phyloP scores from a whole-genome alignment of 1,139 yeast genomes.

The Pichia norvegensis region DNA sequence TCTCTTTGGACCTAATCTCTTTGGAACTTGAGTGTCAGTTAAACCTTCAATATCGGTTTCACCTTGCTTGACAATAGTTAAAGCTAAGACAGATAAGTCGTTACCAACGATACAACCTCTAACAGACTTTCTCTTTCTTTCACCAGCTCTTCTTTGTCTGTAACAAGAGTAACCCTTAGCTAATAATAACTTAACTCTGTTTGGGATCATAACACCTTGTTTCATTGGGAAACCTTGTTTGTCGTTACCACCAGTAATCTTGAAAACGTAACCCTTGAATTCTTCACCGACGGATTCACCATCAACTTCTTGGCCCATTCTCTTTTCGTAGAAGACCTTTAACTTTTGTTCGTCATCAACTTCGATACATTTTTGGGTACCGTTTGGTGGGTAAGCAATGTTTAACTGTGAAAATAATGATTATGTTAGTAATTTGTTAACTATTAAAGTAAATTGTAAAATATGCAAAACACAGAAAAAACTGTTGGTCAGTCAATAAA shows the following conservation, averaged over 20 bases:
- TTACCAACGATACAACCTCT: conserved; percentile 99
- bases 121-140: conserved; percentile 99
- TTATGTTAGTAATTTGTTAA: conserved; percentile 15
- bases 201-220: conserved; percentile 99
- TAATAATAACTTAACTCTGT: conserved; percentile 96
- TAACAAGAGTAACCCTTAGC: conserved; percentile 96
- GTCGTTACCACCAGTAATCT: conserved; percentile 99
- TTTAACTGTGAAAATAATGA: conserved; percentile 54
- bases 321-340: conserved; percentile 98
- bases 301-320: conserved; percentile 99
- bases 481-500: too few relatives aligned
- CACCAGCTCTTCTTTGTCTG: conserved; percentile 99
- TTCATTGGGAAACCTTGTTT: conserved; percentile 99
- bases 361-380: conserved; percentile 96
- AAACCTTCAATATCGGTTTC: conserved; percentile 92
- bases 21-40: conserved; percentile 90
- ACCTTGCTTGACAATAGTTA: conserved; percentile 95
- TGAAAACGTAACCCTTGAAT: conserved; percentile 98
- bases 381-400: conserved; percentile 99
- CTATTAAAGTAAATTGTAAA: too few relatives aligned
- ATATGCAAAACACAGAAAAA: too few relatives aligned
- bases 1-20: conserved; percentile 99
- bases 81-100: conserved; percentile 92
- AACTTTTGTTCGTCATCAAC: conserved; percentile 99
- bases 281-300: conserved; percentile 98